Base-by-base conservation (phyloP, 495 filamentous ascomycete genomes). In the Xylaria sp. region DNA sequence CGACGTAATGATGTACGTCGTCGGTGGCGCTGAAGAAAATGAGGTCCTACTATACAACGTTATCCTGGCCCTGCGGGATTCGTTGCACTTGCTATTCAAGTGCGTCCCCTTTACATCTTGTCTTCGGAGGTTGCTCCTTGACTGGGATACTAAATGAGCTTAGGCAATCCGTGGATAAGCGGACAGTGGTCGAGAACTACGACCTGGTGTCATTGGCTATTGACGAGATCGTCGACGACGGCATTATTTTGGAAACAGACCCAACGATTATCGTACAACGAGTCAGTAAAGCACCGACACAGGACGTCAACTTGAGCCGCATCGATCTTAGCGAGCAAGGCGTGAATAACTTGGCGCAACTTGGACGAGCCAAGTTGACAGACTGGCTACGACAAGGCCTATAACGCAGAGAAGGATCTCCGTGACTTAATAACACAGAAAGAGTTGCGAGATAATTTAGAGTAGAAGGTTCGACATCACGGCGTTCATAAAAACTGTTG, bases 301-400 rank as follows among this genome's bases (percentile, higher is more conserved):
- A 97, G 73, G 96, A 99, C 83, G 92, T 93, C 24, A 92, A 92
- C 73, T 88, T 98, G 78, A 92, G 95, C 85, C 92, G 90, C 73
- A 94, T 99, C 80, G 96, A 99, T 78, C 88, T 99, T 52, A 93
- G 93, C 57, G 96, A 99, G 82, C 95, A 98, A 81, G 97, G 97
- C 31, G 86, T 99, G 74, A 88, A 97, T 77, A 98, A 98, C 83
- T 87, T 94, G 62, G 97, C 95, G 87, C 92, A 97, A 81, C 93
- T 98, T 81, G 95, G 95, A 75, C 97, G 97, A 86, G 87, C 90
- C 74, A 96, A 97, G 81, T 82, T 97, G 79, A 90, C 92, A 44
- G 96, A 98, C 85, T 90, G 93, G 84, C 84, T 99, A 87, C 90
- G 96, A 77, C 93, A 98, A 80, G 85, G 90, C 53, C 82, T 91